phyloP scores from a whole-genome alignment of 2,329 filamentous ascomycete genomes.

The Pseudogymnoascus sp. region DNA sequence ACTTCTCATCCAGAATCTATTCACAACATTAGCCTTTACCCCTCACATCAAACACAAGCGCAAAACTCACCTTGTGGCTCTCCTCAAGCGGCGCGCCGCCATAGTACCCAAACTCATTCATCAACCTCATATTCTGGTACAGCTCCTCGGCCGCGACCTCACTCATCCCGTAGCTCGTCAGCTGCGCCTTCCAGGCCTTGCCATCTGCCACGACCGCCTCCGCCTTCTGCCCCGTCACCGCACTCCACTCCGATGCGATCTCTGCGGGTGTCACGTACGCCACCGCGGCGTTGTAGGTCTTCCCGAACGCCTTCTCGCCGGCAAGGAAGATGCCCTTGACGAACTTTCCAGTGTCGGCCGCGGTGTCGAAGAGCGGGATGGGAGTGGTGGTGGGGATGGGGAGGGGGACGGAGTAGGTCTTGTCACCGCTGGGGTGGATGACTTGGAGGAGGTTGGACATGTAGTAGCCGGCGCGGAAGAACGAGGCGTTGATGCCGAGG shows the following conservation, averaged over 20 bases:
- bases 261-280: slow-evolving; percentile 35
- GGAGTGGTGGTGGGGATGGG: slow-evolving; percentile 25
- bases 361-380: slow-evolving; percentile 30
- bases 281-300: slow-evolving; percentile 37
- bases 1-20: slow-evolving; percentile 31
- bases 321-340: slow-evolving; percentile 27
- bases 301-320: slow-evolving; percentile 34
- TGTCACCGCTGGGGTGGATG: slow-evolving; percentile 25
- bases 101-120: slow-evolving; percentile 47
- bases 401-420: slow-evolving; percentile 20
- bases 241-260: slow-evolving; percentile 35
- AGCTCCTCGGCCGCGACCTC: slow-evolving; percentile 40
- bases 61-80: slow-evolving; percentile 23
- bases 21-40: neutral
- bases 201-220: slow-evolving; percentile 31
- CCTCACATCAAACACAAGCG: neutral
- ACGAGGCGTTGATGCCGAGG: slow-evolving; percentile 39
- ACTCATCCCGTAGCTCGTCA: slow-evolving; percentile 32
- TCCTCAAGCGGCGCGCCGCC: slow-evolving; percentile 36
- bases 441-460: slow-evolving; percentile 41
- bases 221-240: slow-evolving; percentile 34
- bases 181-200: slow-evolving; percentile 34
- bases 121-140: slow-evolving; percentile 45
- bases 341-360: slow-evolving; percentile 30
- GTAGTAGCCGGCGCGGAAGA: slow-evolving; percentile 42